Evolutionary conservation across 169 alveolate species (phyloP), one percentile per base, ranked within the genome.

Genomic region (Cystoisospora suis): DNA sequence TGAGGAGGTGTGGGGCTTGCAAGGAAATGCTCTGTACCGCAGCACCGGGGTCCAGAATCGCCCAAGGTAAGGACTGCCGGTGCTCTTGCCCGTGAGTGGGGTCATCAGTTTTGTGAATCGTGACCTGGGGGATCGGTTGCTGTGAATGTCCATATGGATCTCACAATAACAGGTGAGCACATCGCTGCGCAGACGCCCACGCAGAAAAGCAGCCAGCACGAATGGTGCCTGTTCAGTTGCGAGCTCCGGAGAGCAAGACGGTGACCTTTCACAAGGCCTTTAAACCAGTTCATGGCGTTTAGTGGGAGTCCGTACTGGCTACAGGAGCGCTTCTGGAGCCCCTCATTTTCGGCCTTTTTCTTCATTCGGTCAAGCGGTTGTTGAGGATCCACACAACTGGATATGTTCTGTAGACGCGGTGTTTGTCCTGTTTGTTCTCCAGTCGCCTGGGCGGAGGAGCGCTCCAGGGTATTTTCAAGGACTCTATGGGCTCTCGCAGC

Each of bases 1-100:
- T 72, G 98, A 96, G 80, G 98, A 96, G 87, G 95, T 95, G 29
- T 96, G 98, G 98, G 96, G 98, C 3, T 91, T 96, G 65, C 95
- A 95, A 81, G 98, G 98, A 20, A 95, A 96, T 90, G 98, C 97
- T 3, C 94, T 96, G 86, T 88, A 88, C 83, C 44, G 94, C 36
- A 46, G 53, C 32, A 36, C 83, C 5, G 12, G 77, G 12, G 77
- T 65, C 44, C 77, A 3, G 77, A 65, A n/a, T 44, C 77, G 77
- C 42, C 40, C 77, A 36, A 65, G 77, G 77, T 65, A 20, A 12
- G 49, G 15, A 38, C 12, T 9, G 12, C 79, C 7, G 79, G 40
- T 65, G 32, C 12, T 27, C 42, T 38, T 9, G 79, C 79, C 34
- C 42, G 42, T 65, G 12, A 7, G 34, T 27, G 29, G 79, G 32